Conservation (phyloP, 305 asterid genomes). For the Andrographis paniculata region DNA sequence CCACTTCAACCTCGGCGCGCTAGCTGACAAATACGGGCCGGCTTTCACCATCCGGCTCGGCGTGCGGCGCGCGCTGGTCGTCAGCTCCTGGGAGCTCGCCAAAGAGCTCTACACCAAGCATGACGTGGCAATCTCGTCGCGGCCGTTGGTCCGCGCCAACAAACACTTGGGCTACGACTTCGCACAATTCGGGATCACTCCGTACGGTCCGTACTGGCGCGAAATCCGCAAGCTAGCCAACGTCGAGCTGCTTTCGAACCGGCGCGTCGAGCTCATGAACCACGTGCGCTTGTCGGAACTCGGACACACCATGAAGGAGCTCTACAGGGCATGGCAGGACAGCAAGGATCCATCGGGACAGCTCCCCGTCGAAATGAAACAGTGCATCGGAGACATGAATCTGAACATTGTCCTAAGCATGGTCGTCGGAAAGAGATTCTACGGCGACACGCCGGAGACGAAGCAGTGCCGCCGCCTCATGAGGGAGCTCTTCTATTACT, state of each 20-base stretch:
- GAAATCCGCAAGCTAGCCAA: constrained; percentile 24
- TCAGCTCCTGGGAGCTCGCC: constrained; percentile 24
- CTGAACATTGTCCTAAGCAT: constrained; percentile 21
- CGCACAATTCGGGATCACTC: constrained; percentile 26
- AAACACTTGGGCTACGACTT: constrained; percentile 25
- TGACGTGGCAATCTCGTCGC: constrained; percentile 24
- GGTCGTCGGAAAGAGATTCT: constrained; percentile 24
- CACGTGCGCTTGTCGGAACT: constrained; percentile 18
- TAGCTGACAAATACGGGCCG: constrained; percentile 30
- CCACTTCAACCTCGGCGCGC: constrained; percentile 11
- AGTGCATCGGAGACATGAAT: constrained; percentile 24
- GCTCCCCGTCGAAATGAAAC: constrained; percentile 20
- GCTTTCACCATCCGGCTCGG: constrained; percentile 30
- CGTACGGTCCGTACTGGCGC: constrained; percentile 28
- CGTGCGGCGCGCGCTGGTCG: constrained; percentile 20
- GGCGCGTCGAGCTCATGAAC: constrained; percentile 20
- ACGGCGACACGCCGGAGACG: constrained; percentile 16
- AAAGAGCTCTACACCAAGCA: constrained; percentile 28
- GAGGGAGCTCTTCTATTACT: constrained; percentile 22
- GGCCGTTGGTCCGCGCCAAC: constrained; percentile 18
- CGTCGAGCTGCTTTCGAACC: constrained; percentile 25
- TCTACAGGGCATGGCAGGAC: constrained; percentile 18
- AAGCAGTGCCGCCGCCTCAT: constrained; percentile 19
- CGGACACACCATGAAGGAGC: constrained; percentile 3
- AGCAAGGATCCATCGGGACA: constrained; percentile 12